Conservation (phyloP, 192 early-diverging fungal genomes). For the Dimargaris xerosporica region DNA sequence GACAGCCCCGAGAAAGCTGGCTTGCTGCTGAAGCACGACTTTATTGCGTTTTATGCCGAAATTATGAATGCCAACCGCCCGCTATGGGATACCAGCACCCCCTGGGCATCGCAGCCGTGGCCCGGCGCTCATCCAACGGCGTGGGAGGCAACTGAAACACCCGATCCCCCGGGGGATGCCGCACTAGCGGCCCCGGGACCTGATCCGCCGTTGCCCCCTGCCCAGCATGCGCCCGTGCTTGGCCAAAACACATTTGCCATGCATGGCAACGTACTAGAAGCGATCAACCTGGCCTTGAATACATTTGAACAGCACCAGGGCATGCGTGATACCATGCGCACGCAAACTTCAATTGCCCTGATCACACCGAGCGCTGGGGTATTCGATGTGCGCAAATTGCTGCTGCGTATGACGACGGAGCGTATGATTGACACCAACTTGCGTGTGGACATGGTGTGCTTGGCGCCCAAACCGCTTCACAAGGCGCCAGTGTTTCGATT, state of each 20-base stretch:
- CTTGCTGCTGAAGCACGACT: not conserved
- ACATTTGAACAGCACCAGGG: slow-evolving; percentile 87
- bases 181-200: not conserved
- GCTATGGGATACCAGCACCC: not conserved
- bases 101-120: too few relatives aligned
- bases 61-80: not conserved
- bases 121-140: not conserved
- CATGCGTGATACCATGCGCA: slow-evolving; percentile 84
- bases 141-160: not conserved
- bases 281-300: slow-evolving; percentile 91
- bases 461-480: slow-evolving; percentile 75
- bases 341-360: slow-evolving; percentile 75
- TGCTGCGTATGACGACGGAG: slow-evolving; percentile 84
- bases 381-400: slow-evolving; percentile 71
- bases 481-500: slow-evolving; percentile 79
- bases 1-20: not conserved
- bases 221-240: slow-evolving; percentile 23
- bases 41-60: slow-evolving; percentile 2
- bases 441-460: slow-evolving; percentile 80
- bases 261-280: slow-evolving; percentile 91
- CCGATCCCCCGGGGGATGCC: not conserved
- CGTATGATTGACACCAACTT: slow-evolving; percentile 87
- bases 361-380: slow-evolving; percentile 81
- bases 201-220: not conserved
- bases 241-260: slow-evolving; percentile 70